Evolutionary conservation across 305 asterid genomes (phyloP), one percentile per base, ranked within the genome.

Genomic region (Petunia hybrid): DNA sequence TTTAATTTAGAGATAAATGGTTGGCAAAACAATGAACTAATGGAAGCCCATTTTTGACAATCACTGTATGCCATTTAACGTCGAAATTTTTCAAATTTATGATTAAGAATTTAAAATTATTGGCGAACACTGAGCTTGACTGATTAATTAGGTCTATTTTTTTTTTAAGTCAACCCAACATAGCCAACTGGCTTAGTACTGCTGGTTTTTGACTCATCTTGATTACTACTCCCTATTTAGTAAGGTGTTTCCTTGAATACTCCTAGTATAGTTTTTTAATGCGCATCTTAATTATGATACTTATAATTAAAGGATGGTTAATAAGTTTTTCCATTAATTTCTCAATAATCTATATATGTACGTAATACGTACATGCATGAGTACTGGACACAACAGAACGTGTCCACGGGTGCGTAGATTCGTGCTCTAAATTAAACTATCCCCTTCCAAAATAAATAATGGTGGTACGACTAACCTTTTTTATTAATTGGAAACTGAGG

Each of bases 321-420:
- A 69, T 43, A 31, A 43, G 22, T 45, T 68, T 42, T 69, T 57
- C 8, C 38, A 69, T 45, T 69, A 69, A 69, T 45, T 69, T 8
- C 41, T 69, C 9, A 45, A 69, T 56, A 55, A 53, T 71, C 42
- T 63, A 48, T 43, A 67, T 46, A 66, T 9, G 76, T 43, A 83
- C 78, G 61, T 70, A 38, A 43, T 73, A 80, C 81, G 83, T 80
- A 80, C 86, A 8, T 83, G 86, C 86, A 80, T 67, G 76, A 60
- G 84, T 56, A 66, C 82, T 76, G 31, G 8, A 74, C 68, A 74
- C 84, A 48, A 36, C 6, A 57, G 61, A 80, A 83, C 84, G 84
- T 83, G 84, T 83, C 84, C 64, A 10, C 61, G 46, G 76, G 63
- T 76, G 82, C 84, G 59, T 83, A 71, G 82, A 46, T 80, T 80